These are phyloP conservation scores for Sporothrix pseudoabietina DNA, from an alignment of 2,329 filamentous ascomycete genomes.

Conservation along the genomic window DNA sequence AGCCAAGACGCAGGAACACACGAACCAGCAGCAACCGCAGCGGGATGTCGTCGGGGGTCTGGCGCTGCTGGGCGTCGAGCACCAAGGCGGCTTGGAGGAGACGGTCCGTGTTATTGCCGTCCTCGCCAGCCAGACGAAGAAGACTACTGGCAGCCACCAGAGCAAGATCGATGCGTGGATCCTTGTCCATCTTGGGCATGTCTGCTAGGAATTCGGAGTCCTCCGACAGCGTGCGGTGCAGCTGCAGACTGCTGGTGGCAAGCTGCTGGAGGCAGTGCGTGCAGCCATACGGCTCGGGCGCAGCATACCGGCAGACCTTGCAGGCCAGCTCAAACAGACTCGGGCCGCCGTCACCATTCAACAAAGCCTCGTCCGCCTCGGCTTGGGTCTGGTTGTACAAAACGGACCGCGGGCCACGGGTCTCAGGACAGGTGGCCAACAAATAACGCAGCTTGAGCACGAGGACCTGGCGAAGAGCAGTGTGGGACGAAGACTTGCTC, in stretches of 20 bases:
- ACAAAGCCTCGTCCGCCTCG: not conserved
- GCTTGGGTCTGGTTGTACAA: not conserved
- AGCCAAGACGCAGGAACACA: conserved; percentile 55
- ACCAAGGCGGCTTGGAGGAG: conserved; percentile 54
- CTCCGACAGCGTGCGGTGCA: conserved; percentile 35
- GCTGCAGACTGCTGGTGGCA: conserved; percentile 34
- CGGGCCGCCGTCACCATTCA: not conserved
- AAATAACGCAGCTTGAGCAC: conserved; percentile 51
- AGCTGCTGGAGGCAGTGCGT: conserved; percentile 32
- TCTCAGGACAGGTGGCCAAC: conserved; percentile 46
- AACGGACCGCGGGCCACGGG: conserved; percentile 29
- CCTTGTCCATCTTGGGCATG: conserved; percentile 39
- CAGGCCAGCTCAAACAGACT: conserved; percentile 29
- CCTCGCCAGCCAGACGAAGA: conserved; percentile 40
- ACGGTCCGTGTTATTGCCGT: conserved; percentile 36
- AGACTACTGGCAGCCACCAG: conserved; percentile 41
- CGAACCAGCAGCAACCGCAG: conserved; percentile 55
- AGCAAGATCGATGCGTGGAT: conserved; percentile 42
- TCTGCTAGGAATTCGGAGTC: conserved; percentile 35
- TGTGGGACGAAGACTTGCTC: not conserved
- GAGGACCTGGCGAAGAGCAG: conserved; percentile 37
- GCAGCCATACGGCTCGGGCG: conserved; percentile 22
- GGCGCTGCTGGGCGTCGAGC: conserved; percentile 53
- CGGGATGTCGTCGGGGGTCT: conserved; percentile 50
- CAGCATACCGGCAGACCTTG: conserved; percentile 34